Conservation (phyloP, 768 basidiomycete species). For the Dioszegia hungarica region DNA sequence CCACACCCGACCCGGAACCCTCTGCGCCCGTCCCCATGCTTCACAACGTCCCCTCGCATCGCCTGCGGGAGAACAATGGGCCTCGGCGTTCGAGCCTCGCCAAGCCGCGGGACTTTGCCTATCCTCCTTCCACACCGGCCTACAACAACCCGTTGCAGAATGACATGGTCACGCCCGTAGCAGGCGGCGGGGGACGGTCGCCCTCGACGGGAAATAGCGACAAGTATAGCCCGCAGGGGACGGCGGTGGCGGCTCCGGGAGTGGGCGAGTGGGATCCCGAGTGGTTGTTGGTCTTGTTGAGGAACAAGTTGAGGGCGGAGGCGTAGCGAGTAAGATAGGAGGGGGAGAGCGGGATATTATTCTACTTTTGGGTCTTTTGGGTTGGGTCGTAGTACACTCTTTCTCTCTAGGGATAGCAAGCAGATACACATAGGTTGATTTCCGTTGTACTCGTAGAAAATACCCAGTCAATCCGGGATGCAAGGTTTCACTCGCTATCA, state of each 20-base stretch:
- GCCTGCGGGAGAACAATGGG: neutral
- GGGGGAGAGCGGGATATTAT: neutral
- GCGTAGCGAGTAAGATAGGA: neutral
- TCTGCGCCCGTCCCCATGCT: neutral
- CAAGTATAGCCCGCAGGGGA: neutral
- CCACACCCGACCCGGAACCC: neutral
- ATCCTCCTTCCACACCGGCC: neutral
- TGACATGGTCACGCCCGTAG: neutral
- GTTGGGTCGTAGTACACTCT: neutral
- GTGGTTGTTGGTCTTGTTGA: slow-evolving; percentile 38
- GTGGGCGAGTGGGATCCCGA: slow-evolving; percentile 43
- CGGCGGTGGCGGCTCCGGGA: slow-evolving; percentile 7
- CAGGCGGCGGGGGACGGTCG: too few relatives aligned
- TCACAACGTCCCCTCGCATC: neutral
- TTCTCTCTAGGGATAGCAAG: too few relatives aligned
- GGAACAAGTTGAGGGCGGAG: slow-evolving; percentile 29
- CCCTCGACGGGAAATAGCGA: neutral
- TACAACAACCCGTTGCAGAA: neutral
- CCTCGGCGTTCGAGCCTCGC: slow-evolving; percentile 8
- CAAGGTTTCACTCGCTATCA: too few relatives aligned
- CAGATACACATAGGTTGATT: too few relatives aligned
- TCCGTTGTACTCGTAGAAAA: neutral
- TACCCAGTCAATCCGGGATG: too few relatives aligned
- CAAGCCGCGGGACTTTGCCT: neutral
- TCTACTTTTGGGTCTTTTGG: neutral